A percentile compares a stretch with the other conserved stretches of the same genome.
Evolutionary conservation across 164 flowering plant species (phyloP).

Genomic region (Pachysandra terminalis): DNA sequence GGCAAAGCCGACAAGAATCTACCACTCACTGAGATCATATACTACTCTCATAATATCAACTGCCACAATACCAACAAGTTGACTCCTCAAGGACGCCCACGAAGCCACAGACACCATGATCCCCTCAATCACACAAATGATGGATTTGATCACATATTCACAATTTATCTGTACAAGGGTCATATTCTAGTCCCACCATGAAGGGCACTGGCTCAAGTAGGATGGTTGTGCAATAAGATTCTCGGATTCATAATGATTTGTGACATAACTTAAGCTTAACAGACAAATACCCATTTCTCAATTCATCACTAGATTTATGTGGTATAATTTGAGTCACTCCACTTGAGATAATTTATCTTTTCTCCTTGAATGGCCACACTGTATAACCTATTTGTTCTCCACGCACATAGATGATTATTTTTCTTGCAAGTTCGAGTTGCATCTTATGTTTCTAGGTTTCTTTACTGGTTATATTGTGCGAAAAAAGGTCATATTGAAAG

Average conservation of each 20-base stretch:
- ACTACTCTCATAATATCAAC: too few relatives aligned
- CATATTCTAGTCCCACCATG: background rate
- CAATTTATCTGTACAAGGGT: too few relatives aligned
- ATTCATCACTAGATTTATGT: background rate
- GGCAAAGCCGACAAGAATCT: too few relatives aligned
- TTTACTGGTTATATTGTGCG: conserved; percentile 12
- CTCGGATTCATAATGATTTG: background rate
- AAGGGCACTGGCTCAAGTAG: background rate
- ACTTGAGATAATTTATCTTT: background rate
- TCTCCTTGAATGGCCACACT: background rate
- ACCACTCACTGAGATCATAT: too few relatives aligned
- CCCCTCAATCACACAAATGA: too few relatives aligned
- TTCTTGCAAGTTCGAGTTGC: background rate
- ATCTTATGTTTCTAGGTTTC: background rate
- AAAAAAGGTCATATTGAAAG: conserved; percentile 84
- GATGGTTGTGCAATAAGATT: background rate
- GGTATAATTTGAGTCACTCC: background rate
- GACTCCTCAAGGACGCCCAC: too few relatives aligned
- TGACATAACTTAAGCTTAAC: background rate
- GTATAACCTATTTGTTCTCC: background rate
- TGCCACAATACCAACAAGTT: too few relatives aligned
- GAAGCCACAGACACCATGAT: too few relatives aligned
- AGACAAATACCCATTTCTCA: background rate
- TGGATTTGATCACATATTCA: too few relatives aligned
- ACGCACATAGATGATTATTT: background rate